These are phyloP conservation scores for Actinomortierella ambigua DNA, from an alignment of 371 early-diverging fungal species.

Conservation along the genomic window DNA sequence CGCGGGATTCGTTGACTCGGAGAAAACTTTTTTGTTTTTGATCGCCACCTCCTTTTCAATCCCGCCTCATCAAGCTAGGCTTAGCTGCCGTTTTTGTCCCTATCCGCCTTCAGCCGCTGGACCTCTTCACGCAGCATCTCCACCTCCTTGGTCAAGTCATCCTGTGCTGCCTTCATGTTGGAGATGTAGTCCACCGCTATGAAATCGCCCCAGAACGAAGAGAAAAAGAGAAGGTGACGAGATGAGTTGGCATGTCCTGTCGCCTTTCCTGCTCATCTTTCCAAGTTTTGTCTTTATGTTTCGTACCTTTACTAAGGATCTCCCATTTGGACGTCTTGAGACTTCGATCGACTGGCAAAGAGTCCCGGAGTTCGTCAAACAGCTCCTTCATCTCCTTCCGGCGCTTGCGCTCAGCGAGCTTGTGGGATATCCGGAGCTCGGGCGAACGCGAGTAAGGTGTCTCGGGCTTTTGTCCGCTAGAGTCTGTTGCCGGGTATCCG, in stretches of 20 bases:
- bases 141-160: constrained; percentile 38
- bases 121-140: constrained; percentile 40
- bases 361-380: constrained; percentile 82
- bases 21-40: too few species aligned
- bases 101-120: constrained; percentile 13
- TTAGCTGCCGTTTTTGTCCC: too few species aligned
- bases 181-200: constrained; percentile 23
- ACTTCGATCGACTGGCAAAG: constrained; percentile 75
- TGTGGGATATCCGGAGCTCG: constrained; percentile 75
- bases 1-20: too few species aligned
- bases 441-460: constrained; percentile 74
- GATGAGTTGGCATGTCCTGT: background rate
- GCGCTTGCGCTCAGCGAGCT: constrained; percentile 84
- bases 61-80: too few species aligned
- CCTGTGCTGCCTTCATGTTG: constrained; percentile 29
- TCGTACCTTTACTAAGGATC: constrained; percentile 77
- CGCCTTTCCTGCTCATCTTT: constrained; percentile 1
- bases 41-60: too few species aligned
- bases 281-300: background rate
- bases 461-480: constrained; percentile 44
- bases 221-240: constrained; percentile 1
- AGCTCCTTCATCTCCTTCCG: constrained; percentile 88
- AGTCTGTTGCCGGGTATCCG: constrained; percentile 9
- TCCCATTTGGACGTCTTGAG: constrained; percentile 89
- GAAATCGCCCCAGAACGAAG: background rate